Base-by-base conservation (phyloP, 495 filamentous ascomycete species). In the Xylaria scruposa region DNA sequence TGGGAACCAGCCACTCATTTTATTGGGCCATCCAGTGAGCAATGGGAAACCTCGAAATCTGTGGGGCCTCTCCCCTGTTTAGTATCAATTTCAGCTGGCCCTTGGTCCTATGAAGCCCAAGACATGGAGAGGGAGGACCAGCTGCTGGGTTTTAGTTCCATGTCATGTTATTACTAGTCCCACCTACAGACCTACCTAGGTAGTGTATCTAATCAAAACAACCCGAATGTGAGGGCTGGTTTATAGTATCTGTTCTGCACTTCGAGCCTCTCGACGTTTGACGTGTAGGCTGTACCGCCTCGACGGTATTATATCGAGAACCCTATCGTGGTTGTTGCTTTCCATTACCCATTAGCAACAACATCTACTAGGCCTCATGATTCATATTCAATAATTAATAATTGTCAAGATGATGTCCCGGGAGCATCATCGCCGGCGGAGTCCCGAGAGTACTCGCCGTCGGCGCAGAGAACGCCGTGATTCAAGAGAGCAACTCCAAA, bases 391-490 rank as follows among this genome's bases (percentile, higher is more conserved):
- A 64, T 65, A 65, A 71, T 26, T 46, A 59, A 47, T 71, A 46
- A 58, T 67, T 40, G 70, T 68, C 67, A 75, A 76, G 74, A 77
- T 78, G 78, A 85, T 80, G 82, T 83, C 83, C 77, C 78, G 79
- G 71, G 81, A 84, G 74, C 78, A 79, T 80, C 83, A 83, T 78
- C 83, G 79, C 74, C 81, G 75, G 76, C 75, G 83, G 82, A 85
- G 83, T 78, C 84, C 81, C 54, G 83, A 85, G 74, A 81, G 82
- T 78, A 79, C 82, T 77, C 80, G 82, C 70, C 83, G 83, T 72
- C 81, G 84, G 81, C 83, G 83, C 81, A 82, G 81, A 79, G 79
- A 82, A 66, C 79, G 81, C 64, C 78, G 83, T 69, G 76, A 80
- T 74, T 85, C 84, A 66, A 79, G 80, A 81, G 84, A 84, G 62